Conservation (phyloP, 495 filamentous ascomycete genomes). For the Evansstolkia leycettana region DNA sequence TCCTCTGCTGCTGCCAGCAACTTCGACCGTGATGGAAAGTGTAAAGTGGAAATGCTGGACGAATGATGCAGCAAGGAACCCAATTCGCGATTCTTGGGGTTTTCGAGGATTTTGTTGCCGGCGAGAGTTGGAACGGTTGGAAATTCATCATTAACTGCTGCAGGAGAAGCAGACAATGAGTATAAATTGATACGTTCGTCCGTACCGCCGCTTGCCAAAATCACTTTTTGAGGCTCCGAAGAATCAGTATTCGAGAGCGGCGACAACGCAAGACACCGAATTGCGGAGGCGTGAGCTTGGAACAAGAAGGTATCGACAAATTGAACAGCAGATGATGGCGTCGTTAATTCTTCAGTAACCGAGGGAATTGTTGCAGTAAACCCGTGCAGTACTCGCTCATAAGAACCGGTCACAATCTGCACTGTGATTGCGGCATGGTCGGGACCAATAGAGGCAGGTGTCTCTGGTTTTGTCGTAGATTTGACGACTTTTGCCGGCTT, state of each 20-base stretch:
- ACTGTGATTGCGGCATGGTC: conserved; percentile 40
- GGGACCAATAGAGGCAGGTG: conserved; percentile 6
- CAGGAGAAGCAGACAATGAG: conserved; percentile 64
- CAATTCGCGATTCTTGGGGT: conserved; percentile 75
- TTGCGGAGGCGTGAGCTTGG: conserved; percentile 79
- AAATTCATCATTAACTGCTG: conserved; percentile 30
- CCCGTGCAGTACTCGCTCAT: conserved; percentile 88
- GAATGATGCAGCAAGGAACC: conserved; percentile 80
- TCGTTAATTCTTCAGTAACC: conserved; percentile 10
- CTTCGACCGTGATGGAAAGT: conserved; percentile 80
- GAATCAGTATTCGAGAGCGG: conserved; percentile 49
- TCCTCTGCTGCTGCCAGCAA: conserved; percentile 76
- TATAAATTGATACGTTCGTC: conserved; percentile 95
- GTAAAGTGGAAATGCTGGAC: conserved; percentile 61
- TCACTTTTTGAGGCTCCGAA: conserved; percentile 54
- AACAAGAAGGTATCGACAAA: conserved; percentile 96
- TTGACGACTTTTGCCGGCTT: conserved; percentile 24
- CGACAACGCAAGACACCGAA: conserved; percentile 81
- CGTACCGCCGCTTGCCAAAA: conserved; percentile 78
- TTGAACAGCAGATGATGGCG: conserved; percentile 31
- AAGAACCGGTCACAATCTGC: conserved; percentile 87
- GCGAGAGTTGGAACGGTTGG: conserved; percentile 45
- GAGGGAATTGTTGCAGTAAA: conserved; percentile 56
- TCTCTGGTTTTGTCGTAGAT: conserved; percentile 15
- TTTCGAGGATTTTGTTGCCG: conserved; percentile 61